These are phyloP conservation scores for Xerocomus nothofagi DNA, from an alignment of 1,284 basidiomycete genomes.

Conservation along the genomic window DNA sequence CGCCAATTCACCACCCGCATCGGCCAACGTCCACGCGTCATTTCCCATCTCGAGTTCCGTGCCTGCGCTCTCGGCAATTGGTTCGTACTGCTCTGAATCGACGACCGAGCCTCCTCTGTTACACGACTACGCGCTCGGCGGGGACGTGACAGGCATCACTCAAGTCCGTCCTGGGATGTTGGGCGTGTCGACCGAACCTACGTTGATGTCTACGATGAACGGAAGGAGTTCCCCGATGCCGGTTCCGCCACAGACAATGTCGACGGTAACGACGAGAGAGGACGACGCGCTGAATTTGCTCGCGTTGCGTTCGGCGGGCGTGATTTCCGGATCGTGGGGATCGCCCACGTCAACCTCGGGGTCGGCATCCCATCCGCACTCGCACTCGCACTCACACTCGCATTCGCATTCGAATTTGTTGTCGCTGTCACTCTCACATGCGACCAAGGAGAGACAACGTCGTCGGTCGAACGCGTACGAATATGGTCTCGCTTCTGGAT, in stretches of 20 bases:
- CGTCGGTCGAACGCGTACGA: conserved; percentile 23
- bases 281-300: conserved; percentile 32
- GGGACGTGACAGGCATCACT: conserved; percentile 41
- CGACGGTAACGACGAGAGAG: conserved; percentile 10
- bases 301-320: conserved; percentile 17
- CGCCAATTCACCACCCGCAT: neutral
- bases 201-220: neutral
- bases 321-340: conserved; percentile 12
- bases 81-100: conserved; percentile 37
- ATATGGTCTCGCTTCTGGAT: neutral
- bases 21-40: conserved; percentile 20
- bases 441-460: conserved; percentile 2
- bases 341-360: conserved; percentile 15
- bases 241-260: conserved; percentile 6
- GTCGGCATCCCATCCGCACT: conserved; percentile 8
- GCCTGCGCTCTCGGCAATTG: conserved; percentile 31
- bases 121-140: conserved; percentile 57
- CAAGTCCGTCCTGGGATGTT: conserved; percentile 61
- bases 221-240: conserved; percentile 12
- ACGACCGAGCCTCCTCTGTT: conserved; percentile 59
- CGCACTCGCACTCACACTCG: conserved; percentile 18
- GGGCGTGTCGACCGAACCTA: conserved; percentile 47
- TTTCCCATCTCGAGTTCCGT: conserved; percentile 45
- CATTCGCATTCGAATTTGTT: conserved; percentile 11
- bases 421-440: conserved; percentile 5